Percentiles rank a stretch among this genome's conserved stretches.
Evolutionary conservation across 2,329 filamentous ascomycete genomes (phyloP).

Genomic region (Ampelomyces quisqualis): DNA sequence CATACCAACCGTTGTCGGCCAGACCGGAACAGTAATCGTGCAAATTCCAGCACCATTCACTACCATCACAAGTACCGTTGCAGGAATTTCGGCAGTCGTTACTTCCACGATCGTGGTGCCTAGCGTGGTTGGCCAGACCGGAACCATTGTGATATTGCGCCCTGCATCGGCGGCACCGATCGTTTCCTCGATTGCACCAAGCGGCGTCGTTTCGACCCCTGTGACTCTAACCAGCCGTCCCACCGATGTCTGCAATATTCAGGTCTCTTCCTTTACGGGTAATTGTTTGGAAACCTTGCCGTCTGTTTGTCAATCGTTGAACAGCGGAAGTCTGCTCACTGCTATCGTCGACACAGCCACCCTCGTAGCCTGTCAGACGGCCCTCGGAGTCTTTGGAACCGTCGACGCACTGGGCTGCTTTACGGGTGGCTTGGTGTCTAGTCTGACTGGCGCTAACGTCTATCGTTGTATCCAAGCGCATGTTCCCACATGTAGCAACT

Average conservation of each 20-base stretch:
- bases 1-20: not conserved
- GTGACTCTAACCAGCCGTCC: not conserved
- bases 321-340: not conserved
- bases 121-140: not conserved
- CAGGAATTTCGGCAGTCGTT: not conserved
- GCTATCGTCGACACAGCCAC: not conserved
- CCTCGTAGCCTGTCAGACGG: not conserved
- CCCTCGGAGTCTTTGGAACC: not conserved
- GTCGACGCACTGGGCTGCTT: not conserved
- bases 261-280: not conserved
- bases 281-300: not conserved
- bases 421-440: not conserved
- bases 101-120: not conserved
- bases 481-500: not conserved
- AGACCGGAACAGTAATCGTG: not conserved
- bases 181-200: not conserved
- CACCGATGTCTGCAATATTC: not conserved
- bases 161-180: not conserved
- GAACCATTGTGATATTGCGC: not conserved
- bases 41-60: not conserved
- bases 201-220: not conserved
- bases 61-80: not conserved
- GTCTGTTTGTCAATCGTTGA: not conserved
- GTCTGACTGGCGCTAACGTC: not conserved
- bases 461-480: not conserved